Evolutionary conservation across 768 basidiomycete genomes (phyloP).

Genomic region (Nevesoporus exiguus): DNA sequence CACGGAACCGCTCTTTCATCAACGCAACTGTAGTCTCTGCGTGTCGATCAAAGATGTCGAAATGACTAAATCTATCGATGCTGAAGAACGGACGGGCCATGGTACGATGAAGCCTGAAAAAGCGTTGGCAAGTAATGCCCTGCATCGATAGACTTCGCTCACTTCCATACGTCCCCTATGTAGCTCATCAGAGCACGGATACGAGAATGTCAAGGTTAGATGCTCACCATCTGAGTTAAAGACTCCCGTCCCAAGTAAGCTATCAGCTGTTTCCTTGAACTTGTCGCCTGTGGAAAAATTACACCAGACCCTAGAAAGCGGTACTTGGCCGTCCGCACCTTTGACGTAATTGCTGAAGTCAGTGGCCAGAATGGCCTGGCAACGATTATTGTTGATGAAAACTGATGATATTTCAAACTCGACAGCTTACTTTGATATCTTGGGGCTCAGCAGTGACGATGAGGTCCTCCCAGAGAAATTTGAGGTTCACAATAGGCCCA

Average conservation of each 20-base stretch:
- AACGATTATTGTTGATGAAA: neutral
- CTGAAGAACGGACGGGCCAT: constrained; percentile 74
- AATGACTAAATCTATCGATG: constrained; percentile 57
- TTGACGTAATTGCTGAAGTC: constrained; percentile 44
- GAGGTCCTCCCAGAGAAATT: constrained; percentile 46
- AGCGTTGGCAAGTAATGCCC: neutral
- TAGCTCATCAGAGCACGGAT: constrained; percentile 1
- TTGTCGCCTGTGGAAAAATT: constrained; percentile 26
- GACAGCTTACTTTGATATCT: constrained; percentile 35
- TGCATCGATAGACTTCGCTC: constrained; percentile 9
- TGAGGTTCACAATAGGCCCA: constrained; percentile 39
- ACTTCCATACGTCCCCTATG: constrained; percentile 72
- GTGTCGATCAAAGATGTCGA: constrained; percentile 58
- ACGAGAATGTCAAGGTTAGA: neutral
- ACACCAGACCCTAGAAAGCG: neutral
- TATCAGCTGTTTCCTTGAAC: constrained; percentile 29
- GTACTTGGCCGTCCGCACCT: constrained; percentile 25
- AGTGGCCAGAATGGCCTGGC: constrained; percentile 40
- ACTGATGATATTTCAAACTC: neutral
- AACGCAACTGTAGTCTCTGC: constrained; percentile 44
- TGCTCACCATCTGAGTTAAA: constrained; percentile 51
- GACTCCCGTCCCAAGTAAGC: constrained; percentile 48
- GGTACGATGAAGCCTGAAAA: constrained; percentile 52
- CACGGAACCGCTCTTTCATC: constrained; percentile 41
- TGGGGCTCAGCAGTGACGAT: constrained; percentile 51